A percentile compares a stretch with the other conserved stretches of the same genome.
These are phyloP conservation scores for Galeopsis tetrahit DNA, from an alignment of 257 asterid species.

Conservation along the genomic window DNA sequence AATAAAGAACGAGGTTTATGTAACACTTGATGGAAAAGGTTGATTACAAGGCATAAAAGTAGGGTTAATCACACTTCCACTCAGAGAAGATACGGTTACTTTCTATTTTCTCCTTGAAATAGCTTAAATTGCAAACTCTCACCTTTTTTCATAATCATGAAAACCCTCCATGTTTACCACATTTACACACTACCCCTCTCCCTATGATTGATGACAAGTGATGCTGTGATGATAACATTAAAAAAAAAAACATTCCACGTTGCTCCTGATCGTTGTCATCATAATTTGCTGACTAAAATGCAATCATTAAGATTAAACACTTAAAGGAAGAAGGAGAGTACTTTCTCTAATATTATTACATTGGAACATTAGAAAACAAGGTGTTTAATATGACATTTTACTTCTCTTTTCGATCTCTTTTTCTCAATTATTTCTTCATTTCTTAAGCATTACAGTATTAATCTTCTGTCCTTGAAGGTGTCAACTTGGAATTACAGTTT, in stretches of 20 bases:
- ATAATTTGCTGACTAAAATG: background rate
- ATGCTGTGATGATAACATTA: background rate
- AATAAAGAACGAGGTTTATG: background rate
- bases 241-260: background rate
- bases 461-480: background rate
- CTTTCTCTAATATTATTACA: background rate
- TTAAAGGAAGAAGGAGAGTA: background rate
- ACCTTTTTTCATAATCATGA: background rate
- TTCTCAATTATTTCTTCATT: background rate
- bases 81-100: background rate
- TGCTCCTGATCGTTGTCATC: conserved; percentile 4
- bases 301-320: background rate
- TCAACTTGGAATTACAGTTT: background rate
- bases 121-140: background rate
- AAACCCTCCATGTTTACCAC: background rate
- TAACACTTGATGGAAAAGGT: background rate
- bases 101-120: conserved; percentile 1
- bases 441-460: background rate
- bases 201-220: background rate
- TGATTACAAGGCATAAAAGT: conserved; percentile 1
- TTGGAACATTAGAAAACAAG: background rate
- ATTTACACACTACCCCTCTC: conserved; percentile 1
- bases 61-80: background rate
- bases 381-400: background rate
- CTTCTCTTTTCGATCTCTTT: background rate